These are phyloP conservation scores for Eucalyptus regnans DNA, from an alignment of 345 rosid species.

Conservation along the genomic window DNA sequence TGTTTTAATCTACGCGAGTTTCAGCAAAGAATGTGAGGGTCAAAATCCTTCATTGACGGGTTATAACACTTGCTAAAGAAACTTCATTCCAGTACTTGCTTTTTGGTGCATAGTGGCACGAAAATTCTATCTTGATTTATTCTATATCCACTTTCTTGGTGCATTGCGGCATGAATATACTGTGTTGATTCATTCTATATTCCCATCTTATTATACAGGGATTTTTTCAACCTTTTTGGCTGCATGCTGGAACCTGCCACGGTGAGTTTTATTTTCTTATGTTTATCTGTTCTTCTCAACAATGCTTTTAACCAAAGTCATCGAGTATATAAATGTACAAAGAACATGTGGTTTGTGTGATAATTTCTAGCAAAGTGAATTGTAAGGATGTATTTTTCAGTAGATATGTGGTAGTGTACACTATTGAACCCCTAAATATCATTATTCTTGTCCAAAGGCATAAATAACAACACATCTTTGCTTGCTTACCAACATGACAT, in stretches of 20 bases:
- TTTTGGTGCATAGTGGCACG: not conserved
- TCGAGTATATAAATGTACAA: not conserved
- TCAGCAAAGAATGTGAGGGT: not conserved
- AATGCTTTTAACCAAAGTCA: not conserved
- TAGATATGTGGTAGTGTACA: not conserved
- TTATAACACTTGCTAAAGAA: not conserved
- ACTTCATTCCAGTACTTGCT: not conserved
- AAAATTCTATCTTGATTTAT: not conserved
- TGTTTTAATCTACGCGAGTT: not conserved
- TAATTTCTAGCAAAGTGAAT: not conserved
- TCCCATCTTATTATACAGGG: constrained; percentile 26
- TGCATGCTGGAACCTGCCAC: constrained; percentile 84
- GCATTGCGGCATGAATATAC: not conserved
- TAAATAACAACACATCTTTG: not conserved
- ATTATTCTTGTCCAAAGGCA: not conserved
- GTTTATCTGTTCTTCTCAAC: not conserved
- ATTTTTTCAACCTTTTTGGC: constrained; percentile 68
- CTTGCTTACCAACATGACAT: not conserved
- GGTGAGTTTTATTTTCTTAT: constrained; percentile 20
- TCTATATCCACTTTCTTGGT: not conserved
- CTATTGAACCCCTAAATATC: not conserved
- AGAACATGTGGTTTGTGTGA: not conserved
- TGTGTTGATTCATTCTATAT: not conserved
- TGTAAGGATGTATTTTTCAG: not conserved
- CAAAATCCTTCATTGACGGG: not conserved